A percentile compares a stretch with the other conserved stretches of the same genome.
Conservation (phyloP, 768 basidiomycete genomes). For the Tulasnella sp. region DNA sequence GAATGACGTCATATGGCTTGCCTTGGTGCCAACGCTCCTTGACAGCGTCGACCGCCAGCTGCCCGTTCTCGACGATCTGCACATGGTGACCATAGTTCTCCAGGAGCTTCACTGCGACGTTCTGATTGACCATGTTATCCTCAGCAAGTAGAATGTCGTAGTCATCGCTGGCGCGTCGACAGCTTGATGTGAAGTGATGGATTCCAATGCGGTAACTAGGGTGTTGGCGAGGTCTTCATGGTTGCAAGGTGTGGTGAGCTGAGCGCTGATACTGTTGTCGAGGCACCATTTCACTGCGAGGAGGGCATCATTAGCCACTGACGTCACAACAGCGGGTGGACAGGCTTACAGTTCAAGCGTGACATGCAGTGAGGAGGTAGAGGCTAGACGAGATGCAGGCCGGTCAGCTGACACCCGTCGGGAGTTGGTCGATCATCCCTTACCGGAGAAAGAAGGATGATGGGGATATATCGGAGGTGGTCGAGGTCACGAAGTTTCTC, state of each 20-base stretch:
- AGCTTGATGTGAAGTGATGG: slow-evolving; percentile 84
- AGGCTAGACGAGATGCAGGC: not conserved
- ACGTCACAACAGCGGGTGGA: not conserved
- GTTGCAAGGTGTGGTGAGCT: slow-evolving; percentile 84
- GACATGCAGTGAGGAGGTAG: slow-evolving; percentile 44
- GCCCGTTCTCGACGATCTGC: slow-evolving; percentile 98
- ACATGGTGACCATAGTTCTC: slow-evolving; percentile 94
- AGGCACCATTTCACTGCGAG: slow-evolving; percentile 84
- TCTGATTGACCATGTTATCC: slow-evolving; percentile 94
- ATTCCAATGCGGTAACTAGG: slow-evolving; percentile 87
- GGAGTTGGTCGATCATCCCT: no score
- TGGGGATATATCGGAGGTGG: no score
- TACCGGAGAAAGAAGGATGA: no score
- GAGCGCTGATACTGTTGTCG: slow-evolving; percentile 92
- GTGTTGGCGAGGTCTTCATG: slow-evolving; percentile 87
- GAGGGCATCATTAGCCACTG: slow-evolving; percentile 20
- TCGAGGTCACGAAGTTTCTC: no score
- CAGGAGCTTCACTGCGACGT: slow-evolving; percentile 90
- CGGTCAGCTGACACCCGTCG: slow-evolving; percentile 43
- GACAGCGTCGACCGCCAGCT: slow-evolving; percentile 86
- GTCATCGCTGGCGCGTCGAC: slow-evolving; percentile 76
- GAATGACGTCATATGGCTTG: slow-evolving; percentile 83
- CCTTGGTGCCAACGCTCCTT: slow-evolving; percentile 64
- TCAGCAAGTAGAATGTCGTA: slow-evolving; percentile 95
- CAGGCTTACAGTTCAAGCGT: slow-evolving; percentile 58